Evolutionary conservation across 2,329 filamentous ascomycete genomes (phyloP), one percentile per base, ranked within the genome.

Genomic region (Penicillium hordei): DNA sequence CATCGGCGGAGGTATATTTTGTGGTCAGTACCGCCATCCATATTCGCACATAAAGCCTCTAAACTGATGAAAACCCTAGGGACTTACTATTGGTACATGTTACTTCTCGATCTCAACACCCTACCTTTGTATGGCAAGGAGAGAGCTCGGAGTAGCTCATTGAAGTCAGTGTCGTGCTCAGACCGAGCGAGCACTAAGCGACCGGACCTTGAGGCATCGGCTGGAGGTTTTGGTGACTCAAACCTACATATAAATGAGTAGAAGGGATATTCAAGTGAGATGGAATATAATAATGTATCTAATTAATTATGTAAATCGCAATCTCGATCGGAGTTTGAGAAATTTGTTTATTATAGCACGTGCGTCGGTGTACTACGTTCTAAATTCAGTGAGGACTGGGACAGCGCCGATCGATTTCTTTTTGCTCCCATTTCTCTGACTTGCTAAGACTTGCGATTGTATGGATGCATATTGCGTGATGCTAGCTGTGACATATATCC

Each of bases 1-100:
- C 17, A 64, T 85, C 3, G 83, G 83, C 0, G 83, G 83, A 2
- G 75, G 72, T 0, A 42, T 83, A 2, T 84, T 85, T 61, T 78
- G 78, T n/a, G 82, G 78, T 71, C 42, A 46, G 68, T 64, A 45
- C 8, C 19, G 10, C 9, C n/a, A 36, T 19, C 8, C 19, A 33
- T 33, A 13, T 33, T 33, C 31, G 23, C 3, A 6, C 21, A 5
- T 15, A 5, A 23, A 34, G 12, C 29, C 9, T 27, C 38, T 13
- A 8, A 12, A 12, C 31, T 52, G 23, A 53, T 4, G 2, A 8
- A 33, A 15, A 23, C 29, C 29, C 3, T 12, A 70, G 70, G 64
- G 5, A 76, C 71, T 0, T 78, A 78, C 17, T 81, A 80, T 63
- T 82, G 78, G 79, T 81, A 81, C 55, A 67, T 81, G 50, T 78